These are phyloP conservation scores for Monosporozyma aerobia DNA, from an alignment of 805 yeast genomes.

Conservation along the genomic window DNA sequence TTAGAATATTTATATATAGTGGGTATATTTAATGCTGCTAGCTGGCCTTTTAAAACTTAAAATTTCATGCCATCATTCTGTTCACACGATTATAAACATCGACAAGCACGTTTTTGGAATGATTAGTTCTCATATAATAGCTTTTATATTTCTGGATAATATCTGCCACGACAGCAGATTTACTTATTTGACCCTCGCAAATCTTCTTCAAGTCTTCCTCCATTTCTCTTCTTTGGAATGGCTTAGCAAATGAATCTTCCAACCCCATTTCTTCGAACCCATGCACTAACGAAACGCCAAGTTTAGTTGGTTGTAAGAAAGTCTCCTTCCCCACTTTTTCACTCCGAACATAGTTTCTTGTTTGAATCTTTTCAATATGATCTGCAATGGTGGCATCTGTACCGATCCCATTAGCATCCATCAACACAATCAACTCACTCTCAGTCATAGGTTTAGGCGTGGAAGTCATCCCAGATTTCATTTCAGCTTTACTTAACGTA, in stretches of 20 bases:
- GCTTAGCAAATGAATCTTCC: slow-evolving; percentile 74
- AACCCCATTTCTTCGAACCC: slow-evolving; percentile 78
- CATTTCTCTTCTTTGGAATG: slow-evolving; percentile 69
- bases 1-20: neutral
- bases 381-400: slow-evolving; percentile 99
- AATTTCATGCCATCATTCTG: neutral
- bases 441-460: slow-evolving; percentile 86
- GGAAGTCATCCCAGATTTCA: slow-evolving; percentile 67
- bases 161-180: slow-evolving; percentile 45
- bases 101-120: slow-evolving; percentile 20
- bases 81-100: slow-evolving; percentile 20
- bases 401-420: slow-evolving; percentile 97
- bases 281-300: slow-evolving; percentile 81
- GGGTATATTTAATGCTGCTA: neutral
- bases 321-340: slow-evolving; percentile 33
- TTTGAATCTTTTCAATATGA: slow-evolving; percentile 74
- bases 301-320: slow-evolving; percentile 61
- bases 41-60: neutral
- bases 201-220: slow-evolving; percentile 61
- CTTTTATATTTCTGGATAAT: slow-evolving; percentile 49
- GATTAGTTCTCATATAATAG: slow-evolving; percentile 30
- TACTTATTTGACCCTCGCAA: slow-evolving; percentile 51
- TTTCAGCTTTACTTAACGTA: slow-evolving; percentile 43
- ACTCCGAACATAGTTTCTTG: slow-evolving; percentile 56
- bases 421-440: slow-evolving; percentile 78